phyloP scores from a whole-genome alignment of 2,329 filamentous ascomycete genomes.

The Coniella vitis region DNA sequence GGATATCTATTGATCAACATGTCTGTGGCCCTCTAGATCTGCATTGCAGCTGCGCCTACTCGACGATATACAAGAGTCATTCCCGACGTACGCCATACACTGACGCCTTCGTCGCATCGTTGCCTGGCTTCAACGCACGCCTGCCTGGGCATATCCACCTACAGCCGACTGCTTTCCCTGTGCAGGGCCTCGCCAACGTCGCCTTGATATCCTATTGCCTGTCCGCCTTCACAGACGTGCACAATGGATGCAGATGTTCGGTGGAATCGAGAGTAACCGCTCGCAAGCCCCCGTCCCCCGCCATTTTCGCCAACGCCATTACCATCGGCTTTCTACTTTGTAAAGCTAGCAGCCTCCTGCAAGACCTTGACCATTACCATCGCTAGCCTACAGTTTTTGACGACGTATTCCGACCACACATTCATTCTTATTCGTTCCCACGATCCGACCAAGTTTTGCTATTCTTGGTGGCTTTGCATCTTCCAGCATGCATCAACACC shows the following conservation, averaged over 20 bases:
- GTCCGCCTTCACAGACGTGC: conserved; percentile 6
- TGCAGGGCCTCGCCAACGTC: conserved; percentile 6
- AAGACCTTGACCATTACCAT: background rate
- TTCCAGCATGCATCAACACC: conserved; percentile 79
- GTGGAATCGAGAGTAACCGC: conserved; percentile 25
- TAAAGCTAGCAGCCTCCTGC: background rate
- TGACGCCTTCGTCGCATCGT: conserved; percentile 6
- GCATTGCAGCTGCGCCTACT: conserved; percentile 5
- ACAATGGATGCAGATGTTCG: conserved; percentile 31
- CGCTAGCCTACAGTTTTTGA: background rate
- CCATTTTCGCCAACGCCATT: conserved; percentile 12
- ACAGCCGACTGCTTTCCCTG: conserved; percentile 9
- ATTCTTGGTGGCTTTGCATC: conserved; percentile 7
- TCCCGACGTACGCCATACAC: too few relatives aligned
- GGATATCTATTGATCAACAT: conserved; percentile 4
- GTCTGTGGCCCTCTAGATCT: conserved; percentile 9
- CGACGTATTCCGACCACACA: background rate
- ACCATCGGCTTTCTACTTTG: background rate
- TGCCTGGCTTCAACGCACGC: conserved; percentile 9
- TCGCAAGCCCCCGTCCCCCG: background rate
- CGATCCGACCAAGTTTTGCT: conserved; percentile 12
- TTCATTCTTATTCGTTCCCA: background rate
- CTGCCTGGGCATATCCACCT: conserved; percentile 10
- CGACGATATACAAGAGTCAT: conserved; percentile 1
- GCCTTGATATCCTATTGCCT: conserved; percentile 7